Base-by-base conservation (phyloP, 208 protist species). In the Crithidia expoeki region DNA sequence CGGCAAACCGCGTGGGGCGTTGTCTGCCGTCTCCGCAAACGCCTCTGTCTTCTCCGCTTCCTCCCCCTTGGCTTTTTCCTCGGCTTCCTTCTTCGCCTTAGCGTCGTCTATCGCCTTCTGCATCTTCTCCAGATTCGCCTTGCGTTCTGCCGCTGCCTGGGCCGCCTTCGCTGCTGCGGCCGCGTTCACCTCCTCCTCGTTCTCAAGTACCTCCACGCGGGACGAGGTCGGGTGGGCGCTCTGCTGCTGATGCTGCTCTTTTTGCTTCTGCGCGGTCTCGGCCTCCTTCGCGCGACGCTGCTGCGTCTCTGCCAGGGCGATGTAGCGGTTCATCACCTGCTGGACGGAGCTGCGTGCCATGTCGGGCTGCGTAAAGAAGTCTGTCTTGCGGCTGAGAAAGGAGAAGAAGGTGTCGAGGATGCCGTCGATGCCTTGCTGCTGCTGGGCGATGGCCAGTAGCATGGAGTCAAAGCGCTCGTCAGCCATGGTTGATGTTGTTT, bases 361-460 rank as follows among this genome's bases (percentile, higher is more conserved):
- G 2, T 81, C 87, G 2, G 89, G 88, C 62, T 94, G 84, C n/a
- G 89, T 85, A 83, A 96, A 97, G 79, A 97, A 96, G 77, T 97
- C 94, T 33, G 94, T 97, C 77, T 97, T 97, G 58, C 94, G 86
- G 27, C 79, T 85, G 19, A 97, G 79, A 53, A 97, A 97, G 19
- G 89, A 95, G 68, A 97, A 97, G 80, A 96, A 97, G 52, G 85
- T 86, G 72, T 94, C 88, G 23, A 97, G 84, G 69, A 97, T 93
- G 63, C 85, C 78, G 46, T 97, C 90, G 72, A 97, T 94, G 64
- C 90, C 90, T 2, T 91, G 73, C 60, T 95, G 88, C 75, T 96
- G 90, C 83, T 96, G 89, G n/a, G 94, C 94, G 60, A 97, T 94
- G 12, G 86, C 87, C 79, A 97, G 81, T 67, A 96, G 84, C 83